Base-by-base conservation (phyloP, 140 eudicot species). In the Erigeron philadelphicus region DNA sequence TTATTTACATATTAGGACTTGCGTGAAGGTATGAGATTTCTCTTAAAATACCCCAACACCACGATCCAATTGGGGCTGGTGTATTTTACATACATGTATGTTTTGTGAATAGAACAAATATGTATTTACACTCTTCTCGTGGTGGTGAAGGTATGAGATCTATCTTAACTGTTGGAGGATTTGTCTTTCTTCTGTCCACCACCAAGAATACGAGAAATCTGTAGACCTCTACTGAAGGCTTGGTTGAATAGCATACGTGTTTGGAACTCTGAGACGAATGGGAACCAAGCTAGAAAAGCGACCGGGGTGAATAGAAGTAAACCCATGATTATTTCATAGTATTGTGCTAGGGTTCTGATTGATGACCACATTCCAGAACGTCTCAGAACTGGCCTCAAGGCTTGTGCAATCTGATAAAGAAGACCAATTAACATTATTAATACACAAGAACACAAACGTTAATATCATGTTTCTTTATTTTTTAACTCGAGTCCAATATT, bases 231-330 rank as follows among this genome's bases (percentile, higher is more conserved):
- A 73, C 97, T 90, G 62, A 90, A 90, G 49, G 97, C 97, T 79
- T 90, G 97, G 78, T 90, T 90, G 82, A 90, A 90, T 25, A 90
- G 57, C 97, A 90, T 90, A 16, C 97, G 86, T 12, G 97, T 90
- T 72, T 90, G 97, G 77, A 90, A 90, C 56, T 90, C 97, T 7
- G 97, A 90, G 15, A 90, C 97, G 41, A 90, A 90, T 0, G 97
- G 97, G 41, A 90, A 90, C 97, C 97, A 90, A 9, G 97, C 97
- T 76, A 87, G 78, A 85, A 90, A 90, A 21, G 97, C 97, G 48
- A 90, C 93, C 0, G 97, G 97, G 13, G 90, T 87, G 81, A 90
- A 90, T 40, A 90, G 63, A 61, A 87, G 70, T 48, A 83, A 68
- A 10, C 97, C 97, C 86, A 90, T 90, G 21, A 90, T 19, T 5